Percentiles rank a stretch among this genome's conserved stretches.
Evolutionary conservation across 805 yeast genomes (phyloP).

Genomic region (Pichia scutulata): DNA sequence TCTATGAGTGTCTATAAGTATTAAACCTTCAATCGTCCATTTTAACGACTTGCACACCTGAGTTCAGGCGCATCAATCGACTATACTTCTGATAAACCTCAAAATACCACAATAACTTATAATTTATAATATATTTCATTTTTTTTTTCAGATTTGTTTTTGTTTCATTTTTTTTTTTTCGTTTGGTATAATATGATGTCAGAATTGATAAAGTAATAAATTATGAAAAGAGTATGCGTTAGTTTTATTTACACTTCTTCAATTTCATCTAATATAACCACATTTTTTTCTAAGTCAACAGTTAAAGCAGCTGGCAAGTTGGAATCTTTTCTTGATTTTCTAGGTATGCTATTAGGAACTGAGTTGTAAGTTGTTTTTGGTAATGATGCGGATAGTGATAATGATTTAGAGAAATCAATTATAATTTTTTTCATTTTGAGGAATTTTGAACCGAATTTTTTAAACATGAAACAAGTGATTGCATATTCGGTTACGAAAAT

Average conservation of each 20-base stretch:
- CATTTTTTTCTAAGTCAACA: conserved; percentile 28
- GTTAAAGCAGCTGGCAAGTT: conserved; percentile 39
- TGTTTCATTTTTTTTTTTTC: background rate
- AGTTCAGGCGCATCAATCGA: no score
- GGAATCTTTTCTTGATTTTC: conserved; percentile 44
- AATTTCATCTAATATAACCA: conserved; percentile 11
- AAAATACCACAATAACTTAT: no score
- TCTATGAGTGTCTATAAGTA: no score
- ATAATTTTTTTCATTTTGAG: background rate
- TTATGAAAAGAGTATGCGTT: no score
- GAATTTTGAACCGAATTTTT: conserved; percentile 5
- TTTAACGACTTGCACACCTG: no score
- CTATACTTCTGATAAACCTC: no score
- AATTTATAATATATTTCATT: background rate
- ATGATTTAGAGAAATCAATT: background rate
- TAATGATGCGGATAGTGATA: background rate
- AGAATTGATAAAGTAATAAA: no score
- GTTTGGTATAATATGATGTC: no score
- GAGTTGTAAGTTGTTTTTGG: background rate
- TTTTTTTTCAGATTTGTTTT: background rate
- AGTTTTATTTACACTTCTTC: conserved; percentile 1
- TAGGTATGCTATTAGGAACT: background rate
- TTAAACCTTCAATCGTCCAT: no score
- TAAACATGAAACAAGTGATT: conserved; percentile 24
- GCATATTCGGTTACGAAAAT: conserved; percentile 41